Evolutionary conservation across 2,329 filamentous ascomycete genomes (phyloP), one percentile per base, ranked within the genome.

Genomic region (Calonectria ilicicola): DNA sequence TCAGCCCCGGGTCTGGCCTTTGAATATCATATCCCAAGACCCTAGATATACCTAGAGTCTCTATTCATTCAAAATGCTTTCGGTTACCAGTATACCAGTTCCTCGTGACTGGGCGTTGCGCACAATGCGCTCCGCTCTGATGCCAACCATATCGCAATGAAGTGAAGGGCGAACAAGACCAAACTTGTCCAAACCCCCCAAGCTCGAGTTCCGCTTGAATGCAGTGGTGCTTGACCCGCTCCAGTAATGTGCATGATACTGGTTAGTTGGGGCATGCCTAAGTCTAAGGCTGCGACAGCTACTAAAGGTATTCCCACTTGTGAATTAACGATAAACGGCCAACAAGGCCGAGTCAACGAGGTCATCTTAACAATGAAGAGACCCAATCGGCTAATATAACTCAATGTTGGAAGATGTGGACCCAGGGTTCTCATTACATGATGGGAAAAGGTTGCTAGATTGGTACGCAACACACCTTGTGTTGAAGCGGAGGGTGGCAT

Each of bases 361-460:
- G 89, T 84, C 10, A 95, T 84, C 82, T 98, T 98, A 63, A 89
- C 76, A 7, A 93, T 81, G 77, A 98, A 96, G 1, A 96, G 77
- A 1, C 83, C 77, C 3, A 94, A 83, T 60, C 92, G 92, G 23
- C 6, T 85, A 66, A 62, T 83, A 81, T 82, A 83, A 79, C 79
- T 74, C 8, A 83, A 40, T 9, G 80, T 63, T 75, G 74, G 78
- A 81, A 84, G 49, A 77, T 79, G 74, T 75, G 74, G 58, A 77
- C 77, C 72, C 79, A 83, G 19, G 3, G 72, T 60, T 5, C 70
- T 67, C 62, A 76, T 74, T 15, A 79, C 38, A 6, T 73, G 75
- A 73, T 89, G 85, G 63, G 83, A 78, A 3, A 80, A 76, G n/a
- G 88, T 69, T 26, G 79, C 76, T 5, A 82, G 77, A 58, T 79